Base-by-base conservation (phyloP, 192 early-diverging fungal genomes). In the Coemansia sp. region DNA sequence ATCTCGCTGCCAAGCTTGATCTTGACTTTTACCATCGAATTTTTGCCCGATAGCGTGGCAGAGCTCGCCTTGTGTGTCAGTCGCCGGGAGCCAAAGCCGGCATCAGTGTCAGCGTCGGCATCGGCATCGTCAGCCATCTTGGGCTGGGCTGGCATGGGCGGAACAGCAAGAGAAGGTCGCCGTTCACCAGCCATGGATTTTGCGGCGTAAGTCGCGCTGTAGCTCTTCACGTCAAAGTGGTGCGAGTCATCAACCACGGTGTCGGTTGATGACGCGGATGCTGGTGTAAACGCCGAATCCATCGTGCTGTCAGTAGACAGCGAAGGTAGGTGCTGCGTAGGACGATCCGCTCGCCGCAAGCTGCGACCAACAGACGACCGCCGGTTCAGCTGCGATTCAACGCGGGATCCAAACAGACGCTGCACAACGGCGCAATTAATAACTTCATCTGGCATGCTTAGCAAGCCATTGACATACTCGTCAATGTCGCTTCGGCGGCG, bases 1-100 rank as follows among this genome's bases (percentile, higher is more conserved):
- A 91, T 87, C 62, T 93, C 91, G 33, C 86, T 88, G 42, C 84
- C 78, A 68, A 87, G 84, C 46, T 82, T 85, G 59, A 93, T 87
- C 78, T 93, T 93, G 41, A 91, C 83, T 71, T 91, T 93, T 53
- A 93, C 87, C 53, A 64, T 81, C 27, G 68, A 19, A 48, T 31
- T 46, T 13, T 45, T 64, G 34, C 66, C 65, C 61, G 45, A 73
- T 67, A 73, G 70, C 51, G 33, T 64, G 39, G 66, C 19, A 42
- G 68, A 66, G 59, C 83, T 70, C 44, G 80, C 37, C 72, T 75
- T 64, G 83, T 74, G 83, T 21, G 59, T 63, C 45, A 81, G 45
- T 62, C 64, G 73, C 64, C 60, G 68, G 6, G 54, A 34, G 54
- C 29, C 16, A 14, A 57, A 33, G 2, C 5, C 54, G 2, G 54